Base-by-base conservation (phyloP, 257 asterid species). In the Solanum piurae region DNA sequence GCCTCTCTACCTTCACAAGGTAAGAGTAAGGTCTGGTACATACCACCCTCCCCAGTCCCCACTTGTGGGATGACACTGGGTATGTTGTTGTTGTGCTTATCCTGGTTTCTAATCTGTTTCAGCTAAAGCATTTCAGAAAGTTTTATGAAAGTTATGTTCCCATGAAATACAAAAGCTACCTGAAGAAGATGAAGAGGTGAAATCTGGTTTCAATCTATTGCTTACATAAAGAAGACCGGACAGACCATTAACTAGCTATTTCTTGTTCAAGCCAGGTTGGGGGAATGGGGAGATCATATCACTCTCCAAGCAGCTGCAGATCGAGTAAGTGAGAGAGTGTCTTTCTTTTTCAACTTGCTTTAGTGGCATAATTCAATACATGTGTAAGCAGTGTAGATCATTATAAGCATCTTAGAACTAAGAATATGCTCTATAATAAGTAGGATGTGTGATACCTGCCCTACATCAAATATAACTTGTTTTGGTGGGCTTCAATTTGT, bases 291-390 rank as follows among this genome's bases (percentile, higher is more conserved):
- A 84, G 98, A 97, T 91, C 98, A 97, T 84, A 94, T 97, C 86
- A 97, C 99, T 86, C 95, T 97, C 55, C 99, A 97, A 93, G 98
- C 99, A 87, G 98, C 99, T 87, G 98, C 99, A 46, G 99, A 97
- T 89, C 89, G 90, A 86, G 99, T 95, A 94, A 92, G 97, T 91
- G 87, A 60, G 71, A 38, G 49, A 69, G n/a, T 71, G 44, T 64
- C 40, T 72, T 33, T 38, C 31, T 82, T 49, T 5, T 27, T 82
- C 31, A 82, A 49, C 40, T 31, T 82, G 85, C 68, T 82, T 49
- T 52, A 49, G 69, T 49, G 44, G 16, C 29, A 49, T 49, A 31
- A 82, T 66, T 49, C 42, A 46, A 27, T 46, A 49, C 29, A 80
- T 29, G 68, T 18, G 85, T 80, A 82, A 49, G 44, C 85, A 82